A percentile compares a stretch with the other conserved stretches of the same genome.
Conservation (phyloP, 163 green algal genomes). For the Scenedesmus sp. region DNA sequence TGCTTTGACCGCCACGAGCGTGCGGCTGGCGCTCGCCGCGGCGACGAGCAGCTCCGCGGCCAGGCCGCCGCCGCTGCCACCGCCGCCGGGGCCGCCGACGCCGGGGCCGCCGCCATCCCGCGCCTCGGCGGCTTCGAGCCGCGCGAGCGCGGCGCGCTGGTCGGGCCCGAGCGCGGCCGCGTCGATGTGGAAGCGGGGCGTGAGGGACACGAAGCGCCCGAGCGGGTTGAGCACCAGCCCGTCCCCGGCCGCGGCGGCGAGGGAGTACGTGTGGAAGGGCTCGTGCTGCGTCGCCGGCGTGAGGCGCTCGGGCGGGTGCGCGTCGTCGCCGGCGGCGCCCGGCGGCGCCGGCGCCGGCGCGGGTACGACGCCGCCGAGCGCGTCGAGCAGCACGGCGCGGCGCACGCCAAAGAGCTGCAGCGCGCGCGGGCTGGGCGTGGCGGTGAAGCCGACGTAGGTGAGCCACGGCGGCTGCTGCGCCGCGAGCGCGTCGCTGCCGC, state of each 20-base stretch:
- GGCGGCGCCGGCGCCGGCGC: neutral
- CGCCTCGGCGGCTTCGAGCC: neutral
- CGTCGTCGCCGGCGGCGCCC: neutral
- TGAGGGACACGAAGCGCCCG: slow-evolving; percentile 46
- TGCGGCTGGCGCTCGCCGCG: slow-evolving; percentile 50
- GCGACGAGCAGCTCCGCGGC: slow-evolving; percentile 50
- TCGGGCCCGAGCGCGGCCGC: slow-evolving; percentile 19
- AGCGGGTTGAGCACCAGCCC: slow-evolving; percentile 54
- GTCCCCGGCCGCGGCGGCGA: slow-evolving; percentile 47
- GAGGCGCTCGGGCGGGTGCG: slow-evolving; percentile 20
- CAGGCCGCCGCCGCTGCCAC: slow-evolving; percentile 14
- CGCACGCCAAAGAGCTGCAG: slow-evolving; percentile 58
- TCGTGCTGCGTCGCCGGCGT: slow-evolving; percentile 32
- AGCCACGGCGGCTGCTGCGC: slow-evolving; percentile 47
- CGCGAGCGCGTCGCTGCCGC: neutral
- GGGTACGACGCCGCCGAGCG: slow-evolving; percentile 11
- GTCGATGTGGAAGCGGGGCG: slow-evolving; percentile 46
- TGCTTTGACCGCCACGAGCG: slow-evolving; percentile 46
- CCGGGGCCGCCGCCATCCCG: neutral
- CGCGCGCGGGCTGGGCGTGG: slow-evolving; percentile 46
- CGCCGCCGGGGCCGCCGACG: neutral
- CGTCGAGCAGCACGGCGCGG: slow-evolving; percentile 17
- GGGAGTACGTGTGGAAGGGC: slow-evolving; percentile 52
- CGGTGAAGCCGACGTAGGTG: slow-evolving; percentile 57
- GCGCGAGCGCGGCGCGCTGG: neutral